These are phyloP conservation scores for Solanum arcanum DNA, from an alignment of 257 asterid genomes.

Conservation along the genomic window DNA sequence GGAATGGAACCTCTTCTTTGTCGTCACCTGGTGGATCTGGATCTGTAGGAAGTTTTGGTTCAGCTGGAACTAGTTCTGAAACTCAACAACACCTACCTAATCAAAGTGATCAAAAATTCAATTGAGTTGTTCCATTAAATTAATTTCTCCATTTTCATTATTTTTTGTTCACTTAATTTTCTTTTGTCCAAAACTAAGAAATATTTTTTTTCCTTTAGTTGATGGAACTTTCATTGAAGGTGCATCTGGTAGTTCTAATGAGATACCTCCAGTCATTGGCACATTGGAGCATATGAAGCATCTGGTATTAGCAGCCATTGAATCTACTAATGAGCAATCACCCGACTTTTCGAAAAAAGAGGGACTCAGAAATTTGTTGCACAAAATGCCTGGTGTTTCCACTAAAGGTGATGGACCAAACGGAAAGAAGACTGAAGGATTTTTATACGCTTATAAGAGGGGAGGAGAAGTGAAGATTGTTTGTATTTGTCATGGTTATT, in stretches of 20 bases:
- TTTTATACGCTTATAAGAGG: slow-evolving; percentile 40
- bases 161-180: too few relatives aligned
- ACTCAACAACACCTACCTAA: too few relatives aligned
- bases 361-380: slow-evolving; percentile 15
- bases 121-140: too few relatives aligned
- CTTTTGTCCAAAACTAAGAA: too few relatives aligned
- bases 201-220: too few relatives aligned
- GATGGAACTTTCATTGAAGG: too few relatives aligned
- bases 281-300: too few relatives aligned
- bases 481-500: slow-evolving; percentile 81
- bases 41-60: neutral
- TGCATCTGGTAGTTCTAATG: too few relatives aligned
- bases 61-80: slow-evolving; percentile 10
- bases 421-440: slow-evolving; percentile 43
- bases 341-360: neutral
- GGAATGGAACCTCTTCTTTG: neutral
- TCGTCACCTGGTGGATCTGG: slow-evolving; percentile 33
- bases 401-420: slow-evolving; percentile 40
- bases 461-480: slow-evolving; percentile 63
- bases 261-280: too few relatives aligned
- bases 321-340: neutral
- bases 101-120: too few relatives aligned
- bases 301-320: too few relatives aligned
- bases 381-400: slow-evolving; percentile 50
- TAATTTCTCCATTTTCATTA: too few relatives aligned